Percentiles rank a stretch among this genome's conserved stretches.
phyloP scores from a whole-genome alignment of 176 grass and related monocot species.

The Coix lacrymajobi region DNA sequence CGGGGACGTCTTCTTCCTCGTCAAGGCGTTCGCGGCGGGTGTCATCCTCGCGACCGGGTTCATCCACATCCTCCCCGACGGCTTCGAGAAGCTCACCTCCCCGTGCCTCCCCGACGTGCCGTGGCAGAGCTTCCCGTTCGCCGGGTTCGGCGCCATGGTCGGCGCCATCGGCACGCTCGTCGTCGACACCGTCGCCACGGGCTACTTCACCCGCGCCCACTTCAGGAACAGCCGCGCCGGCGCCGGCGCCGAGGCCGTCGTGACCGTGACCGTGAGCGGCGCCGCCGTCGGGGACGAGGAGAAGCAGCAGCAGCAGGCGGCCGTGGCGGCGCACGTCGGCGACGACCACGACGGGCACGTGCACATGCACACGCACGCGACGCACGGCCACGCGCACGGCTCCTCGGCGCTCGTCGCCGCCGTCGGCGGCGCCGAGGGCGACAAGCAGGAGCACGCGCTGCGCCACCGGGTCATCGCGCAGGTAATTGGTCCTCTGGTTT shows the following conservation, averaged over 20 bases:
- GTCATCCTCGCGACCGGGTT: conserved; percentile 56
- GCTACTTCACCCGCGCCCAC: conserved; percentile 44
- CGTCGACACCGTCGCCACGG: conserved; percentile 57
- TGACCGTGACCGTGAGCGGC: not conserved
- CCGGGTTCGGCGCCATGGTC: conserved; percentile 56
- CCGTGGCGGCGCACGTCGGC: not conserved
- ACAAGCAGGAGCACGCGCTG: conserved; percentile 17
- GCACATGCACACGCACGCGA: conserved; percentile 45
- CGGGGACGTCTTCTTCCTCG: conserved; percentile 45
- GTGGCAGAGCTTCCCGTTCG: conserved; percentile 52
- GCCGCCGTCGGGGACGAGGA: conserved; percentile 16
- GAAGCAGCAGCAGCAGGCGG: not conserved
- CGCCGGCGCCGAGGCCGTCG: not conserved
- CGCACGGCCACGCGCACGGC: conserved; percentile 51
- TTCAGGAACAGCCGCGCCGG: not conserved
- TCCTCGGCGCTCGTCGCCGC: conserved; percentile 27
- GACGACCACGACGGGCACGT: conserved; percentile 1
- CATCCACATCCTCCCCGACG: conserved; percentile 57
- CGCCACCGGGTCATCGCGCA: conserved; percentile 47
- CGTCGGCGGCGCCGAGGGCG: conserved; percentile 23
- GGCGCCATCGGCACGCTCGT: conserved; percentile 57
- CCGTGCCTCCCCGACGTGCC: conserved; percentile 14
- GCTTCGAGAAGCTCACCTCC: conserved; percentile 36
- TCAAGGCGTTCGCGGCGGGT: conserved; percentile 62
- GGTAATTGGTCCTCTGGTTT: not conserved